These are phyloP conservation scores for Talaromyces piceae DNA, from an alignment of 2,329 filamentous ascomycete genomes.

Conservation along the genomic window DNA sequence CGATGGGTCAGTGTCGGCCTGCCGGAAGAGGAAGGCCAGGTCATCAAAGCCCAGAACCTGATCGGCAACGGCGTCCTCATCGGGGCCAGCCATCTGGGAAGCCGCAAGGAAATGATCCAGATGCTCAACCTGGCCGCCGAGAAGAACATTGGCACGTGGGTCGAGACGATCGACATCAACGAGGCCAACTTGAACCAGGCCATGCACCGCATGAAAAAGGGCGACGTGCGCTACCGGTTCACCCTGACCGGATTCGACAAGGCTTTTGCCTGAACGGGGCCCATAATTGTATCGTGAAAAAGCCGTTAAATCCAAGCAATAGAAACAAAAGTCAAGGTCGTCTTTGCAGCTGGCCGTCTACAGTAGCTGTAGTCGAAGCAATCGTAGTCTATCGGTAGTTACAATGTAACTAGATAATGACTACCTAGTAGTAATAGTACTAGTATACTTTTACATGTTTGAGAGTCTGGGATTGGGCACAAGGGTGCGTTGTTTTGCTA, in stretches of 20 bases:
- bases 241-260: conserved; percentile 50
- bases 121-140: conserved; percentile 67
- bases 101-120: conserved; percentile 59
- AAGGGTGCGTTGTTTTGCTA: too few relatives aligned
- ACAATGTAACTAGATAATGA: too few relatives aligned
- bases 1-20: conserved; percentile 73
- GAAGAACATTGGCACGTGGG: conserved; percentile 62
- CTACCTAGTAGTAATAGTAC: too few relatives aligned
- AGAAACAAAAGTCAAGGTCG: too few relatives aligned
- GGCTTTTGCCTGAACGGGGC: conserved; percentile 21
- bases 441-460: too few relatives aligned
- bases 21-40: conserved; percentile 66
- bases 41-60: conserved; percentile 67
- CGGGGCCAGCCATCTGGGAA: conserved; percentile 63
- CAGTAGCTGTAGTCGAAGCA: too few relatives aligned
- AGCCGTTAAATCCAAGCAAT: too few relatives aligned
- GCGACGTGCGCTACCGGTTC: conserved; percentile 65
- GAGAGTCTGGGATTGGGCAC: too few relatives aligned
- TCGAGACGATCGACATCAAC: conserved; percentile 63
- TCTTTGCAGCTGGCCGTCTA: too few relatives aligned
- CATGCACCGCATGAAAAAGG: conserved; percentile 60
- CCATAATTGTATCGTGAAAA: too few relatives aligned
- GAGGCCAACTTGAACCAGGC: conserved; percentile 63
- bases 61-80: conserved; percentile 66
- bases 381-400: too few relatives aligned